Base-by-base conservation (phyloP, 192 early-diverging fungal species). In the Mortierella claussenii region DNA sequence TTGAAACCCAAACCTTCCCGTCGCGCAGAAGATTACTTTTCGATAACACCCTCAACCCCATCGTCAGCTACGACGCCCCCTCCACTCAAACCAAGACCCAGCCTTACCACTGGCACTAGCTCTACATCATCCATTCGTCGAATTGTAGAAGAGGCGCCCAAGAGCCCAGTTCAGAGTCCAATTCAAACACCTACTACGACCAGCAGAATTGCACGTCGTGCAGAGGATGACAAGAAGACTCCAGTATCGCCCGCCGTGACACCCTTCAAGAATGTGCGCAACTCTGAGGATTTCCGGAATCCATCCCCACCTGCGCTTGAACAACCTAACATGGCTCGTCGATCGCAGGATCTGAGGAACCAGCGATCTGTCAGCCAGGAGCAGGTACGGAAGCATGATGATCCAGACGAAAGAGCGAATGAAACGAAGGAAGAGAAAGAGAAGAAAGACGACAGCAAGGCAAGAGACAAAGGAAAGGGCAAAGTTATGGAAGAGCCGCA, bases 271-370 rank as follows among this genome's bases (percentile, higher is more conserved):
- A 36, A 9, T 20, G 18, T 18, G 21, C 54, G 30, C 40, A 43
- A 23, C 9, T 57, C 55, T 26, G 55, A 44, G 28, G 55, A 44
- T 57, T 1, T 15, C 17, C 37, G 55, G 44, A 45, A 28, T 21
- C 55, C 42, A 12, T 28, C 37, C 4, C 42, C 55, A 8, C 55
- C 55, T 4, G 26, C 37, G 28, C 42, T 42, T 24, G 55, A 58
- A 17, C 55, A 43, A 18, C 40, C 55, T 28, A 58, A 21, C 18
- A 42, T 42, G 3, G n/a, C 34, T n/a, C 55, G 55, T 17, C 55
- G 55, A 17, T 58, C 55, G 17, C 13, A 24, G 13, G 55, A 58
- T 4, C 11, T 15, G 15, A 24, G 34, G 17, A 34, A 24, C 36
- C 34, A 45, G 10, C 37, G 54, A 3, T 5, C 7, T 18, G 13